A percentile compares a stretch with the other conserved stretches of the same genome.
Evolutionary conservation across 768 basidiomycete genomes (phyloP).

Genomic region (Russula emetica): DNA sequence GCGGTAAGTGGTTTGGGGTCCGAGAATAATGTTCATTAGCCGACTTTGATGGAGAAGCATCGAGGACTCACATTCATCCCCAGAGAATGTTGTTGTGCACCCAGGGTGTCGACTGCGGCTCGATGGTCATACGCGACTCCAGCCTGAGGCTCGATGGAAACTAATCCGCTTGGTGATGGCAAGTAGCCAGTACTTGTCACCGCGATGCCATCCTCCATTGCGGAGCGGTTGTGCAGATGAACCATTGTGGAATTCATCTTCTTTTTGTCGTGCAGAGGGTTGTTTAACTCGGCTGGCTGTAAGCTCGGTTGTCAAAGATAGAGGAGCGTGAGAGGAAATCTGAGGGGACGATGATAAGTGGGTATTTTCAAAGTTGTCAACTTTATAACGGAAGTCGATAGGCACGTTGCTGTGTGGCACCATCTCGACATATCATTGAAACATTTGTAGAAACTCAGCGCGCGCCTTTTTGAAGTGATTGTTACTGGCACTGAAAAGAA

Average conservation of each 20-base stretch:
- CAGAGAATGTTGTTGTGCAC: neutral
- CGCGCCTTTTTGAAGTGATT: neutral
- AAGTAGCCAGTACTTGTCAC: neutral
- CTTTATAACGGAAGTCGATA: neutral
- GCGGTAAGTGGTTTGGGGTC: neutral
- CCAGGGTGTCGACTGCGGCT: neutral
- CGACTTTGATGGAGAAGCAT: neutral
- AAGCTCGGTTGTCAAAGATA: neutral
- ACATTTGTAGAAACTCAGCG: neutral
- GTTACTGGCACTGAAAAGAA: neutral
- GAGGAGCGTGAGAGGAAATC: neutral
- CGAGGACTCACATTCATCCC: neutral
- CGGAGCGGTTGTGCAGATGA: neutral
- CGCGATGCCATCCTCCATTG: neutral
- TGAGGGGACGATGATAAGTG: neutral
- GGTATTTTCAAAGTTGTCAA: neutral
- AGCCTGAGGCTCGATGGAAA: neutral
- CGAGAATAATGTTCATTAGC: neutral
- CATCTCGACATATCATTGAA: neutral
- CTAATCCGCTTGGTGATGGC: neutral
- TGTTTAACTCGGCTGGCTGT: neutral
- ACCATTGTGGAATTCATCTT: constrained; percentile 6
- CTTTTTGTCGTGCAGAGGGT: neutral
- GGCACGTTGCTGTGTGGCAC: constrained; percentile 16
- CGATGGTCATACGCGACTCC: neutral